phyloP scores from a whole-genome alignment of 2,329 filamentous ascomycete species.

The Epichloe elymi region DNA sequence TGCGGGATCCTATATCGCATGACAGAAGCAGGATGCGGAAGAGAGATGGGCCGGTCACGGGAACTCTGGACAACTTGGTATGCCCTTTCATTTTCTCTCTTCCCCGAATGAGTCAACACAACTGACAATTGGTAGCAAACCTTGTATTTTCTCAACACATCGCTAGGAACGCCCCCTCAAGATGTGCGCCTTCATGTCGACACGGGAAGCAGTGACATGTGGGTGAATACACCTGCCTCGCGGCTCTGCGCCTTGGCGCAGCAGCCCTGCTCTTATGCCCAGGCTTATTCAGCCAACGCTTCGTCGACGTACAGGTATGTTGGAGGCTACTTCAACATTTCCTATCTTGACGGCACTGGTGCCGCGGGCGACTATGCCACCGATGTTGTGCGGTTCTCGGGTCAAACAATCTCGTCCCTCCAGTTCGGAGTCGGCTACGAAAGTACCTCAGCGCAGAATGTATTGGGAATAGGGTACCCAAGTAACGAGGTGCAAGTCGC shows the following conservation, averaged over 20 bases:
- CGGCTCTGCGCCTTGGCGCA: conserved; percentile 37
- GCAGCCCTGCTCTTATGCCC: conserved; percentile 44
- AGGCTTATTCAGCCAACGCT: conserved; percentile 54
- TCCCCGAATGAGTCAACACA: not conserved
- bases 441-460: conserved; percentile 50
- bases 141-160: conserved; percentile 50
- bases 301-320: conserved; percentile 69
- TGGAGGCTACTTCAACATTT: conserved; percentile 70
- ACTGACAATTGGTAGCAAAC: conserved; percentile 29
- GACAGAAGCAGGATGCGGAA: conserved; percentile 25
- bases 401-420: conserved; percentile 37
- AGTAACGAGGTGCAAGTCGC: conserved; percentile 64
- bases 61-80: conserved; percentile 44
- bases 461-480: conserved; percentile 74
- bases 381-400: conserved; percentile 54
- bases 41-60: conserved; percentile 28
- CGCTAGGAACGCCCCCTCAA: conserved; percentile 49
- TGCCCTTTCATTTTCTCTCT: conserved; percentile 7
- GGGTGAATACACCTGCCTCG: conserved; percentile 55
- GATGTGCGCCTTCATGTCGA: conserved; percentile 46
- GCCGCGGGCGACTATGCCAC: conserved; percentile 68
- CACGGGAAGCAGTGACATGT: conserved; percentile 57
- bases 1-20: conserved; percentile 28
- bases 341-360: conserved; percentile 70
- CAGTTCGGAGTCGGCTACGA: conserved; percentile 65